Conservation (phyloP, 768 basidiomycete genomes). For the Termitomyces sp. region DNA sequence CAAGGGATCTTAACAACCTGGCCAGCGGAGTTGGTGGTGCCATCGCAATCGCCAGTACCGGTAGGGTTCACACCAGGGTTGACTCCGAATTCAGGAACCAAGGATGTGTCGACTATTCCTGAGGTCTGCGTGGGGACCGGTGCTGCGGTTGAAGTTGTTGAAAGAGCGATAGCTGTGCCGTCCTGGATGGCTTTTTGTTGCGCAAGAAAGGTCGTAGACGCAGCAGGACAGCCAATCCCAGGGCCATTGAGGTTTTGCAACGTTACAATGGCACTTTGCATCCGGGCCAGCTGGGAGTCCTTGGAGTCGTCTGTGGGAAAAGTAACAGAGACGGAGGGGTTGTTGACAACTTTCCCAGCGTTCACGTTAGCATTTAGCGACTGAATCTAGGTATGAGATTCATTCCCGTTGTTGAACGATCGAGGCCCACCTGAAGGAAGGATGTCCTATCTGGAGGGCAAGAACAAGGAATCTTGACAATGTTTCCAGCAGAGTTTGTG, state of each 20-base stretch:
- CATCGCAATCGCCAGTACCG: constrained; percentile 58
- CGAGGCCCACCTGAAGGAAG: constrained; percentile 44
- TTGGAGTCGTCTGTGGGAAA: constrained; percentile 61
- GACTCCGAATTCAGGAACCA: constrained; percentile 58
- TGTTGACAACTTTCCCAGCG: constrained; percentile 61
- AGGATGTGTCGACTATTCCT: constrained; percentile 10
- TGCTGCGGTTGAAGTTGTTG: constrained; percentile 13
- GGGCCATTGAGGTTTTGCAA: constrained; percentile 71
- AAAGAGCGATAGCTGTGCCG: constrained; percentile 19
- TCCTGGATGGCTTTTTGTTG: constrained; percentile 33
- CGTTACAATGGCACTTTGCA: constrained; percentile 56
- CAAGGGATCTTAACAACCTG: constrained; percentile 59
- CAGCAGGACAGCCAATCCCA: constrained; percentile 64
- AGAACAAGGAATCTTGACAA: constrained; percentile 57
- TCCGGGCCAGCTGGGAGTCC: constrained; percentile 47
- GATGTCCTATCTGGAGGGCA: constrained; percentile 54
- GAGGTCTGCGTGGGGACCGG: constrained; percentile 22
- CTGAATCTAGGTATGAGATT: constrained; percentile 12
- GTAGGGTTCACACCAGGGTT: constrained; percentile 54
- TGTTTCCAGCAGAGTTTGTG: constrained; percentile 47
- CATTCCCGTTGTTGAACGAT: neutral
- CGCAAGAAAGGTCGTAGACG: constrained; percentile 55
- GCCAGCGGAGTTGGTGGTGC: constrained; percentile 52
- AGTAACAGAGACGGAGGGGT: constrained; percentile 49
- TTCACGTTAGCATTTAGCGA: constrained; percentile 50